These are phyloP conservation scores for Schizochytrium sp. DNA, from an alignment of 108 stramenopile genomes.

Conservation along the genomic window DNA sequence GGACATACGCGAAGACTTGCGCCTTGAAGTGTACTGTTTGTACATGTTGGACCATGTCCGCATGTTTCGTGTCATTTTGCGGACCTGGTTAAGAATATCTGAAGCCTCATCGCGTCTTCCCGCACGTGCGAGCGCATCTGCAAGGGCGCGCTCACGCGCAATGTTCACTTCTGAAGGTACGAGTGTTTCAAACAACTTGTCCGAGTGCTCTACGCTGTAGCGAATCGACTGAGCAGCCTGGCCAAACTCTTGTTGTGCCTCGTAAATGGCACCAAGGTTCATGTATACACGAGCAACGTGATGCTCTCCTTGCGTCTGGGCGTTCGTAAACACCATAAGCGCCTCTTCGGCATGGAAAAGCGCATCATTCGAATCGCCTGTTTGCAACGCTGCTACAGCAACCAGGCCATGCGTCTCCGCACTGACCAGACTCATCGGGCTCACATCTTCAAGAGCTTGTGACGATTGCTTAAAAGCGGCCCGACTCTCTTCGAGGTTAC, in stretches of 20 bases:
- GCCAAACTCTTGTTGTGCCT: neutral
- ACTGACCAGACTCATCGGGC: neutral
- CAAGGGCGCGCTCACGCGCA: slow-evolving; percentile 14
- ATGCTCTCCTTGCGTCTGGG: neutral
- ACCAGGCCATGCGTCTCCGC: neutral
- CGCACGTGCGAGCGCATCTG: neutral
- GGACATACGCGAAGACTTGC: neutral
- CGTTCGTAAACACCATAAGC: neutral
- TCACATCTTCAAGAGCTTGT: neutral
- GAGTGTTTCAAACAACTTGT: neutral
- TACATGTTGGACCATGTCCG: slow-evolving; percentile 17
- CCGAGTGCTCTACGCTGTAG: slow-evolving; percentile 41
- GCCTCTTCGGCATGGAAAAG: slow-evolving; percentile 35
- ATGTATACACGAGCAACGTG: slow-evolving; percentile 27
- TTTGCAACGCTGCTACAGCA: neutral
- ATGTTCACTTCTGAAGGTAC: neutral
- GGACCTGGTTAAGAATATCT: neutral
- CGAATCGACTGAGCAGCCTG: neutral
- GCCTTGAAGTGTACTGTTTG: neutral
- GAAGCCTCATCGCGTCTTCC: neutral
- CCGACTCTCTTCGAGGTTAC: neutral
- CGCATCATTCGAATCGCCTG: neutral
- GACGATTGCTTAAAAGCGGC: neutral
- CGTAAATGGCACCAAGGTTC: slow-evolving; percentile 44
- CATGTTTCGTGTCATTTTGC: slow-evolving; percentile 17